A percentile compares a stretch with the other conserved stretches of the same genome.
phyloP scores from a whole-genome alignment of 2,329 filamentous ascomycete species.

The Colletotrichum liriopes region DNA sequence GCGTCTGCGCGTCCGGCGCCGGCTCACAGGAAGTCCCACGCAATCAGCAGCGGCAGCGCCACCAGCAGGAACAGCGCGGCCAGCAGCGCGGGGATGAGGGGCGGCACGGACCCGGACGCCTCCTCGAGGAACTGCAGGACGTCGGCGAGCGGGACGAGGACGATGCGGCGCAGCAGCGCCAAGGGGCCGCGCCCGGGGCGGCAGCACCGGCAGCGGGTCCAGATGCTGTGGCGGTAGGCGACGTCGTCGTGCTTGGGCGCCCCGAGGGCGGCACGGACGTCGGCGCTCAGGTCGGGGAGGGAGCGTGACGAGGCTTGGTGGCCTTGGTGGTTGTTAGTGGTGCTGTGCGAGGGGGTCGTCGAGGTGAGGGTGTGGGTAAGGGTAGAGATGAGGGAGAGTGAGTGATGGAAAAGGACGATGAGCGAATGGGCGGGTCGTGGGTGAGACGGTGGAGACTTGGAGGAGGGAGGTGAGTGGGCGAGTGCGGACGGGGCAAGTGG shows the following conservation, averaged over 20 bases:
- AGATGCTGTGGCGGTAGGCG: constrained; percentile 33
- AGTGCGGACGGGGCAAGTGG: neutral
- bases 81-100: constrained; percentile 33
- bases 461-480: neutral
- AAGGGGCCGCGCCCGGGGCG: constrained; percentile 24
- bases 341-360: neutral
- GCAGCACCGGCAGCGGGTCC: constrained; percentile 40
- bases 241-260: constrained; percentile 38
- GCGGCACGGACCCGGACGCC: constrained; percentile 31
- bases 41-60: constrained; percentile 34
- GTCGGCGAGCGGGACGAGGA: constrained; percentile 31
- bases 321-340: constrained; percentile 14
- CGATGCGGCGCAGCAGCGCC: constrained; percentile 28
- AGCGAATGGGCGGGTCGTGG: neutral
- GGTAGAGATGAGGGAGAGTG: neutral
- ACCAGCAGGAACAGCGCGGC: constrained; percentile 30
- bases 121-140: constrained; percentile 21
- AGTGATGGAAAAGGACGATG: neutral
- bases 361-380: too few species aligned
- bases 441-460: neutral
- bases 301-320: constrained; percentile 24
- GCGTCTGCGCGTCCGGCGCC: neutral
- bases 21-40: constrained; percentile 21
- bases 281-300: constrained; percentile 39
- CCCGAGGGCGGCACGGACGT: constrained; percentile 34